Evolutionary conservation across 2,329 filamentous ascomycete species (phyloP), one percentile per base, ranked within the genome.

Genomic region (Chaetothyriales sp.): DNA sequence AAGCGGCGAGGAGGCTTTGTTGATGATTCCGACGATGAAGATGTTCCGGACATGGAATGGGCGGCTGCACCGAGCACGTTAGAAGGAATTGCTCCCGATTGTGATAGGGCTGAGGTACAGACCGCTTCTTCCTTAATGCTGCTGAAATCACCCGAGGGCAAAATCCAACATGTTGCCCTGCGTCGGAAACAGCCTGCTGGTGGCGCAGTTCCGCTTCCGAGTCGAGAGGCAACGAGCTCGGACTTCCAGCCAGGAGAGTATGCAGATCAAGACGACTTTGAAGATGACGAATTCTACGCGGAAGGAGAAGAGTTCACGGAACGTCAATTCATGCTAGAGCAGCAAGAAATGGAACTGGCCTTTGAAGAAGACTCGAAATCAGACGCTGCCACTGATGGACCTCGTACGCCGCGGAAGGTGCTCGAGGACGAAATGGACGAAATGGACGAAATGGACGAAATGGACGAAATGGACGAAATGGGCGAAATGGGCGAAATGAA

Each of bases 241-340:
- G 33, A 15, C 15, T 60, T 66, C 53, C 72, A 62, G 56, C 58
- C 67, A 54, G 67, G 76, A 59, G 75, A 77, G 48, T 74, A 72
- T 67, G 69, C 66, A 54, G 72, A 72, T 60, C 77, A 78, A 62
- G 77, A 77, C 57, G 75, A 77, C 63, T 67, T 83, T 60, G 81
- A 85, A 60, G 78, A 81, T 18, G 74, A 80, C 13, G 71, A 77
- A 49, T 77, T 82, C 56, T 71, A 73, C 53, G 67, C 75, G 61
- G 76, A 76, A 60, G 82, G 82, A 43, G 81, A 85, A 61, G 82
- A 86, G 63, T 77, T 76, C 56, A 70, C 80, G 47, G 81, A 82
- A 61, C 77, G 79, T 67, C 73, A 77, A 47, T 89, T 80, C 66
- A 86, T 89, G 81, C 79, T 82, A 61, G 83, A 87, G 63, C 86